Conservation (phyloP, 2,329 filamentous ascomycete species). For the Didymella exigua region DNA sequence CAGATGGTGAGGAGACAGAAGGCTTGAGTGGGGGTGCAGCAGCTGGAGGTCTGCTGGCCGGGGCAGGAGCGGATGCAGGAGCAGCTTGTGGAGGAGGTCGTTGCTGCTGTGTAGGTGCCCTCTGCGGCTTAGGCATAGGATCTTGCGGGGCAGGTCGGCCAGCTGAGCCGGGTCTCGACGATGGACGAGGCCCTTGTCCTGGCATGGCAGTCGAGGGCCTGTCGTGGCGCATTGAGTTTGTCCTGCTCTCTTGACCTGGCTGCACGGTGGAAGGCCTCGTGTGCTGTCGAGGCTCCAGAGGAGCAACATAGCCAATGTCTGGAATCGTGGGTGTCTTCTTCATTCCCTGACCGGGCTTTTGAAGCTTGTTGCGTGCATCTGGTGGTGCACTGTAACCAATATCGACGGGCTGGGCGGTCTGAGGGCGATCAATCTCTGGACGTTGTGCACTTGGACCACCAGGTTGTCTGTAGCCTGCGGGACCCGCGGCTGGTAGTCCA, state of each 20-base stretch:
- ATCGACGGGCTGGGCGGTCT: conserved; percentile 50
- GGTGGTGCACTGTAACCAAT: conserved; percentile 51
- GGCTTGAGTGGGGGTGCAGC: conserved; percentile 37
- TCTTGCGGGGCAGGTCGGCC: conserved; percentile 38
- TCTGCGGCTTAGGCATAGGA: conserved; percentile 31
- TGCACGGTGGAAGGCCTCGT: conserved; percentile 44
- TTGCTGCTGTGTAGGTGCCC: conserved; percentile 30
- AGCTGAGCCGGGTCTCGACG: conserved; percentile 37
- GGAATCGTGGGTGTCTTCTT: conserved; percentile 43
- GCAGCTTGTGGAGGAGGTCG: conserved; percentile 25
- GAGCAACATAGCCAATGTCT: conserved; percentile 48
- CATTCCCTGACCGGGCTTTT: conserved; percentile 43
- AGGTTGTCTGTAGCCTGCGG: conserved; percentile 45
- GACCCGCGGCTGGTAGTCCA: conserved; percentile 39
- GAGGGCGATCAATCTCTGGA: conserved; percentile 44
- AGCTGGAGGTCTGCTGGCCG: conserved; percentile 26
- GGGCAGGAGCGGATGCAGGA: conserved; percentile 13
- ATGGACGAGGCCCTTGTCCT: conserved; percentile 23
- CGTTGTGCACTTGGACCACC: conserved; percentile 47
- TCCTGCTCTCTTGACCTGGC: conserved; percentile 43
- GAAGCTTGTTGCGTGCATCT: conserved; percentile 53
- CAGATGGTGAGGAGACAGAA: conserved; percentile 49
- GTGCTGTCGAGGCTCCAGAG: conserved; percentile 44
- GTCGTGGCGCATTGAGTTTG: conserved; percentile 30
- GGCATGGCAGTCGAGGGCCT: conserved; percentile 32